Base-by-base conservation (phyloP, 495 filamentous ascomycete genomes). In the Barbatosphaeria neglecta region DNA sequence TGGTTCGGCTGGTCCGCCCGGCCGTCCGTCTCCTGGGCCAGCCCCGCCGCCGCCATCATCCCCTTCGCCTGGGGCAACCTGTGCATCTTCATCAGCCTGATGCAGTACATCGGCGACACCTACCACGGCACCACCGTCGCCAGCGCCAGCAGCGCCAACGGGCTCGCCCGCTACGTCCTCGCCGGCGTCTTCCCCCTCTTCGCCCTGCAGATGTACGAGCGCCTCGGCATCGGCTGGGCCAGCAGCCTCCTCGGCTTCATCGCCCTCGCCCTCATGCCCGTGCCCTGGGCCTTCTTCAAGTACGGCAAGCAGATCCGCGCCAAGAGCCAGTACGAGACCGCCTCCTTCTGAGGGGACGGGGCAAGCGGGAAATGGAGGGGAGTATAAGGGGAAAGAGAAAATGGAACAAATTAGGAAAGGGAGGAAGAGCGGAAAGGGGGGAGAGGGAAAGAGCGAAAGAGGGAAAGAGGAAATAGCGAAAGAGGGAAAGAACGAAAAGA, bases 121-220 rank as follows among this genome's bases (percentile, higher is more conserved):
- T 84, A 84, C 49, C 69, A 72, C 13, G 68, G 70, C 4, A 58
- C 66, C 16, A 77, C 74, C 24, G 73, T 78, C 2, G 82, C 82
- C 0, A 76, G 70, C 28, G 80, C 82, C 4, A 53, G 76, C 22
- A 78, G 77, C 7, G 80, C 80, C 1, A 83, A 84, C 46, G 77
- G 79, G 9, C 59, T 88, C 22, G 62, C 78, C 4, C 68, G 84
- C 24, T 87, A 87, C 50, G 54, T 61, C 0, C 49, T 83, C 17
- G 81, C 74, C 1, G 77, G 76, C 17, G 75, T 67, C 3, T 87
- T 85, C 54, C 84, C 84, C 6, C 68, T 88, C 0, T 81, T 83
- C 48, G 75, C 75, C 3, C 52, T 76, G 11, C 70, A 73, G 46
- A 78, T 83, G 73, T 83, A 76, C 49, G 43, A 66, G 8, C 65